These are phyloP conservation scores for Bipolaris zeicola DNA, from an alignment of 2,329 filamentous ascomycete genomes.

Conservation along the genomic window DNA sequence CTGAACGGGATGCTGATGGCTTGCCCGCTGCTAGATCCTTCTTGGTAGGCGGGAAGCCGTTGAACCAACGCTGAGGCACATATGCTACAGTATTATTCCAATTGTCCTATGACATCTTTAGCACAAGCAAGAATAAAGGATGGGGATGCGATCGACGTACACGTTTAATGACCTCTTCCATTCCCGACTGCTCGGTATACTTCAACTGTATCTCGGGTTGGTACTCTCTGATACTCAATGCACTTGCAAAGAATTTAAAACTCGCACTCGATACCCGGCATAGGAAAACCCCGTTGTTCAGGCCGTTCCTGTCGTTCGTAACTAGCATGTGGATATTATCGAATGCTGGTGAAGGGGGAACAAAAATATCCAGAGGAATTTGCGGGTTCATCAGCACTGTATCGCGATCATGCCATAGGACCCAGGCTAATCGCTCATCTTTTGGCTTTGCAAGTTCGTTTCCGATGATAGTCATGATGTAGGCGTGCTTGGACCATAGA, in stretches of 20 bases:
- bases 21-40: not conserved
- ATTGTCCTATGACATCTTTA: not conserved
- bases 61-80: slow-evolving; percentile 12
- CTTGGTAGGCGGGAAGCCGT: slow-evolving; percentile 3
- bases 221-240: slow-evolving; percentile 18
- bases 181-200: slow-evolving; percentile 11
- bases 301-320: slow-evolving; percentile 48
- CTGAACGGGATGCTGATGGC: slow-evolving; percentile 1
- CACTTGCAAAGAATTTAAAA: slow-evolving; percentile 46
- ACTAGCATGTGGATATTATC: slow-evolving; percentile 38
- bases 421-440: slow-evolving; percentile 1
- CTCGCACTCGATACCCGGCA: slow-evolving; percentile 48
- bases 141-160: not conserved
- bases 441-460: slow-evolving; percentile 6
- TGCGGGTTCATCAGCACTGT: slow-evolving; percentile 9
- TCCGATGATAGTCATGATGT: slow-evolving; percentile 7
- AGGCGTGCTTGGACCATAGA: slow-evolving; percentile 12
- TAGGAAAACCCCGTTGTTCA: slow-evolving; percentile 50
- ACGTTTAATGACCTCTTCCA: slow-evolving; percentile 3
- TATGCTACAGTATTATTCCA: not conserved
- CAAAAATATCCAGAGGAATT: slow-evolving; percentile 6
- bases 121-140: not conserved
- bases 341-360: not conserved
- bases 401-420: slow-evolving; percentile 12
- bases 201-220: slow-evolving; percentile 4